phyloP scores from a whole-genome alignment of 176 grass and related monocot genomes.

The Typha latifolia region DNA sequence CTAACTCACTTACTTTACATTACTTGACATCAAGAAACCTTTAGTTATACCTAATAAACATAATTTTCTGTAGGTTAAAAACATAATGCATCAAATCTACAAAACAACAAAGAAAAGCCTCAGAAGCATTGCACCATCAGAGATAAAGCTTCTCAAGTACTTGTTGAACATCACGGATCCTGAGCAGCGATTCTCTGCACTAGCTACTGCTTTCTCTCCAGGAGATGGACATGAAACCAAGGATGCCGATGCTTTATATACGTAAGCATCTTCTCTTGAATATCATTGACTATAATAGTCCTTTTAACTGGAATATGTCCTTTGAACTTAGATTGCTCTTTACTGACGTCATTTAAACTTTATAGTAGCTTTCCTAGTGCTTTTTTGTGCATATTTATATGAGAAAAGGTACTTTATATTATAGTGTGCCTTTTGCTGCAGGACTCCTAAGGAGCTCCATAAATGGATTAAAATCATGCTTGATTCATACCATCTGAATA shows the following conservation, averaged over 20 bases:
- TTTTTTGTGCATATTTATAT: too few relatives aligned
- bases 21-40: background rate
- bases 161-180: conserved; percentile 92
- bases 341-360: too few relatives aligned
- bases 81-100: conserved; percentile 88
- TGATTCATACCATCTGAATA: conserved; percentile 79
- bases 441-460: conserved; percentile 80
- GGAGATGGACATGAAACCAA: conserved; percentile 55
- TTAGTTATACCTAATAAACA: background rate
- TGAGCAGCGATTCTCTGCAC: conserved; percentile 58
- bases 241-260: conserved; percentile 51
- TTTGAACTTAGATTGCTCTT: conserved; percentile 6
- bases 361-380: too few relatives aligned
- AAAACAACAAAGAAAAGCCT: conserved; percentile 61
- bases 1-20: background rate
- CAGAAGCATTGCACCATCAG: conserved; percentile 68
- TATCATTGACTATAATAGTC: conserved; percentile 7
- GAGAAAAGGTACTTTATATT: background rate
- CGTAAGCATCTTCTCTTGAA: conserved; percentile 42
- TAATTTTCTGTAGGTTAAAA: conserved; percentile 48
- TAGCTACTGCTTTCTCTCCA: conserved; percentile 70
- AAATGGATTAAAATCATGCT: conserved; percentile 86
- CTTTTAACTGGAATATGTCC: background rate
- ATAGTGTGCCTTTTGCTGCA: conserved; percentile 21
- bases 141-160: conserved; percentile 87